Percentiles rank a stretch among this genome's conserved stretches.
Conservation (phyloP, 352 stramenopile species). For the Phytophthora cryptogea region DNA sequence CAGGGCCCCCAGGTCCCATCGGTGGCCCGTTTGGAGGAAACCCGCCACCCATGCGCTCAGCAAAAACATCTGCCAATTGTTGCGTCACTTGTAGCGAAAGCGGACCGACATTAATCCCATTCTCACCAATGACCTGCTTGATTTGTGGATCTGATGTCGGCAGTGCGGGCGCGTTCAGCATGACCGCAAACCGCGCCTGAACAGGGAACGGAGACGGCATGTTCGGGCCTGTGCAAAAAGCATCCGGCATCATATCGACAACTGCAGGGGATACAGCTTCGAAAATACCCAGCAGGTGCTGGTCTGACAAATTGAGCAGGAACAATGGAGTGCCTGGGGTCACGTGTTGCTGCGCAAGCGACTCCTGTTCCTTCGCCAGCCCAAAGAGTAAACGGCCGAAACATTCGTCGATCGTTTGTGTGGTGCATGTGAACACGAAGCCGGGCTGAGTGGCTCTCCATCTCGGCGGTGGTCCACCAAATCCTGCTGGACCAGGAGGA, state of each 20-base stretch:
- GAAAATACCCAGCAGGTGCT: constrained; percentile 86
- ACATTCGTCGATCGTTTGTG: constrained; percentile 83
- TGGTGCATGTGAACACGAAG: constrained; percentile 85
- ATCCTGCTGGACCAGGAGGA: constrained; percentile 26
- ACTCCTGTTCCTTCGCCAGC: constrained; percentile 72
- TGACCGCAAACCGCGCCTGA: constrained; percentile 73
- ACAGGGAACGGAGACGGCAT: constrained; percentile 71
- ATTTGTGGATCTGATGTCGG: constrained; percentile 71
- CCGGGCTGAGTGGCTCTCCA: constrained; percentile 62
- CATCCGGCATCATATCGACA: constrained; percentile 78
- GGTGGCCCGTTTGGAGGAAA: constrained; percentile 45
- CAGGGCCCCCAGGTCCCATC: constrained; percentile 27
- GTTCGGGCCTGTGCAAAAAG: constrained; percentile 65
- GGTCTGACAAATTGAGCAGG: constrained; percentile 84
- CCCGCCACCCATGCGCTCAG: constrained; percentile 57
- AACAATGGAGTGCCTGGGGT: constrained; percentile 83
- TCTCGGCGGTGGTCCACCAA: constrained; percentile 36
- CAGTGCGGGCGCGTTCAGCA: constrained; percentile 75
- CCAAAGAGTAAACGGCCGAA: constrained; percentile 89
- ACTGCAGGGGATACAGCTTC: constrained; percentile 78
- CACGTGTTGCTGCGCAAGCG: constrained; percentile 62
- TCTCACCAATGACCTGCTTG: constrained; percentile 69
- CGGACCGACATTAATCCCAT: constrained; percentile 57
- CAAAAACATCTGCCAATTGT: constrained; percentile 73
- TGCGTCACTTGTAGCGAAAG: constrained; percentile 71